These are phyloP conservation scores for Monilinia polystroma DNA, from an alignment of 2,329 filamentous ascomycete genomes.

Conservation along the genomic window DNA sequence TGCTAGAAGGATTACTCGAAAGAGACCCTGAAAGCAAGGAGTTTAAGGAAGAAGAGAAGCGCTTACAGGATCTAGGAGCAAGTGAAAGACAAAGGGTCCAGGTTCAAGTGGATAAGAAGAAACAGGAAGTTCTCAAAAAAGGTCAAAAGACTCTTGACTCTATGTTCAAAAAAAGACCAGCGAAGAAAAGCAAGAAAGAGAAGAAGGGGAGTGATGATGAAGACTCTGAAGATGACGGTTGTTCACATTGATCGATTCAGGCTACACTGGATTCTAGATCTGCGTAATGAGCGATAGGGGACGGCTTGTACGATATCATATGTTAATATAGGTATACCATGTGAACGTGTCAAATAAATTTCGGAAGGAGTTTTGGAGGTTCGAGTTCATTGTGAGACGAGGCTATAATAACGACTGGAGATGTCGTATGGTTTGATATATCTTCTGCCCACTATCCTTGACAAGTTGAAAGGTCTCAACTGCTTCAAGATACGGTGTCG, in stretches of 20 bases:
- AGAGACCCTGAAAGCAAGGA: slow-evolving; percentile 75
- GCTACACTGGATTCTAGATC: neutral
- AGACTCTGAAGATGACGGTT: slow-evolving; percentile 34
- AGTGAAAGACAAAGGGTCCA: slow-evolving; percentile 72
- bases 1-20: slow-evolving; percentile 83
- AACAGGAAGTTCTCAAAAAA: slow-evolving; percentile 70
- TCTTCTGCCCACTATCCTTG: neutral
- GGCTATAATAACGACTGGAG: neutral
- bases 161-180: slow-evolving; percentile 42
- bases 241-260: slow-evolving; percentile 33
- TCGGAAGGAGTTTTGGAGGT: neutral
- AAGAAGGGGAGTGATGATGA: slow-evolving; percentile 39
- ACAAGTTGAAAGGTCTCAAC: neutral
- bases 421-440: neutral
- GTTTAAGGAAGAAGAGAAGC: slow-evolving; percentile 64
- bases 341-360: too few species aligned
- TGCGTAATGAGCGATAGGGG: neutral
- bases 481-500: neutral
- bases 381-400: too few species aligned
- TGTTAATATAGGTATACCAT: slow-evolving; percentile 5
- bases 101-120: slow-evolving; percentile 76
- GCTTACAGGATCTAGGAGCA: slow-evolving; percentile 66
- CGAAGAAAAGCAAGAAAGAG: slow-evolving; percentile 43
- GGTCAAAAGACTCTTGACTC: slow-evolving; percentile 45
- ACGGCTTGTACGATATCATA: neutral